Base-by-base conservation (phyloP, 495 filamentous ascomycete genomes). In the Umbilicaria muhlenbergii region DNA sequence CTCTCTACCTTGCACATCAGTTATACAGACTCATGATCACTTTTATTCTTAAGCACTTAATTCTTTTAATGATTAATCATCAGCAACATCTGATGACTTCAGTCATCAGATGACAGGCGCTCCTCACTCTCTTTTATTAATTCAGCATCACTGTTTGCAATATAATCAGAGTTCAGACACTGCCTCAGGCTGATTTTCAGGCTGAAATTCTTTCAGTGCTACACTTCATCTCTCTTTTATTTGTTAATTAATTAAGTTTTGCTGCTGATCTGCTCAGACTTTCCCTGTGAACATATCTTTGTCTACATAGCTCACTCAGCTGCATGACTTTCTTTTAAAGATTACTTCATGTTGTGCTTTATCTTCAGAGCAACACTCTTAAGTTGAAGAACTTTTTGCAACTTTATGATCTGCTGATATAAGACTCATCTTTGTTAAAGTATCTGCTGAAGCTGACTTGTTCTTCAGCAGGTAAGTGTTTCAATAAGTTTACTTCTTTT, bases 21-120 rank as follows among this genome's bases (percentile, higher is more conserved):
- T 5, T 46, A 19, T 34, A 41, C 16, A 11, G 35, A 19, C 18
- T 10, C 5, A 35, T 16, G 1, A 8, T 46, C 5, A 35, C 36
- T 14, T 41, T 35, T n/a, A 15, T 46, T 36, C 36, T 44, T 36
- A 46, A 35, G 32, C 31, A 46, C 21, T 41, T 41, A 0, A n/a
- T 46, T 5, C 41, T 41, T 39, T 15, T 28, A 8, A 13, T 21
- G 3, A 11, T 44, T 17, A 37, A 37, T 18, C 33, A 15, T 15
- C 24, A 21, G 7, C 34, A 35, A 14, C 31, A 33, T 19, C 21
- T 47, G 24, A 24, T 42, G n/a, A 28, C 10, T 16, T 1, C 44
- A 4, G 35, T 35, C n/a, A 33, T 11, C 2, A 16, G 16, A 19
- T 41, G 21, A 14, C 32, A 37, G 24, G 19, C 32, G 11, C 18